Base-by-base conservation (phyloP, 2,329 filamentous ascomycete species). In the Bipolaris oryzae region DNA sequence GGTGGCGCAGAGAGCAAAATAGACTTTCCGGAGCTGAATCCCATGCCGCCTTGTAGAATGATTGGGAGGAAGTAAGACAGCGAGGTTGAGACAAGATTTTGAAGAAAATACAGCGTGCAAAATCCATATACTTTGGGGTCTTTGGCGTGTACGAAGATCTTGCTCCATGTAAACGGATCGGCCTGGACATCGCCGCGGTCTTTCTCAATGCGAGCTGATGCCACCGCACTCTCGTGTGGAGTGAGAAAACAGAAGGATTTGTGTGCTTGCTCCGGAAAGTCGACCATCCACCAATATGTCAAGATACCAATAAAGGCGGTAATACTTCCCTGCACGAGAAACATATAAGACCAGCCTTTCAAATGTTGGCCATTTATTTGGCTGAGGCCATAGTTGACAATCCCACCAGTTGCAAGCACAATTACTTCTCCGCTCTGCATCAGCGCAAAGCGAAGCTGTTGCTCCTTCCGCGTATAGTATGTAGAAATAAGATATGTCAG, bases 221-320 rank as follows among this genome's bases (percentile, higher is more conserved):
- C 86, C 3, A 89, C 67, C n/a, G 76, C 72, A 35, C 83, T 81
- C 69, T 89, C 87, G 16, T 80, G 76, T 7, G 79, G 68, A 2
- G 79, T 81, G 20, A 89, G 77, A 67, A 89, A 90, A 63, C 71
- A 78, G 61, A 85, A 82, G 48, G 83, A 86, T 11, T 74, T 75
- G 50, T 85, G 78, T 1, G 85, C 80, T 23, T 85, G 79, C 63
- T 89, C 87, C 0, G 87, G 87, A 60, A 90, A 89, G 66, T 89
- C 86, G 39, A 89, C 79, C 76, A 90, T 89, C 87, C 87, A 89
- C 80, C 86, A 88, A 66, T 86, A 89, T 0, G 87, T 88, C 11
- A 81, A 55, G 28, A 87, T 64, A 3, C 87, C 87, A 18, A 90
- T 74, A 20, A 85, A 73, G 16, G 73, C 72, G 4, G 87, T 82